Base-by-base conservation (phyloP, 345 rosid species). In the Arabidopsis suecica region DNA sequence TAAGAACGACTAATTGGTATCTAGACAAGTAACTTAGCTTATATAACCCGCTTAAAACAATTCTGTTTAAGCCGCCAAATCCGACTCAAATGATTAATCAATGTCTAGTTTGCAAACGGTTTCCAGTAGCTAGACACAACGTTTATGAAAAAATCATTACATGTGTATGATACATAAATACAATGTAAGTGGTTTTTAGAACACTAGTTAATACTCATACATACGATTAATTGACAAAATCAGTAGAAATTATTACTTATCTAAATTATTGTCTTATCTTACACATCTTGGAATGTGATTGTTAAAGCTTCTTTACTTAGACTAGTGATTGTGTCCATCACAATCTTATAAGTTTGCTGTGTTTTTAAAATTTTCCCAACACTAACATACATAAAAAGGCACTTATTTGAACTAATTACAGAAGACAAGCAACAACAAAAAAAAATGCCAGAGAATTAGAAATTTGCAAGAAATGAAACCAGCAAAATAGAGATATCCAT, bases 231-330 rank as follows among this genome's bases (percentile, higher is more conserved):
- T 28, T 3, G 32, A 38, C 41, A 38, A 38, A 38, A 30, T 61
- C 7, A 25, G 55, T 64, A 64, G 22, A 32, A 47, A 47, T 16
- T 30, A 41, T 48, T 59, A 36, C 37, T 34, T 59, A 47, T 59
- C 64, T 44, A 57, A 16, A 32, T 47, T 45, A 8, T 69, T 32
- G 18, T 61, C 47, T 59, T 59, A 48, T 61, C 47, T 59, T 59
- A 48, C 38, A 59, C 37, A 71, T 50, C 23, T 32, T 36, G n/a
- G 25, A 38, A 72, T 61, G 68, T 30, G n/a, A 42, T 72, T 5
- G 22, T 3, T 5, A 13, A 58, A 34, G 16, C n/a, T 34, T 36
- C 9, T 20, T 25, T 50, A 71, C 48, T 50, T 48, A 33, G 36
- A 44, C 25, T 36, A 72, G 18, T 34, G 44, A 32, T 41, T 57